These are phyloP conservation scores for Crepidotus variabilis DNA, from an alignment of 768 basidiomycete genomes.

Conservation along the genomic window DNA sequence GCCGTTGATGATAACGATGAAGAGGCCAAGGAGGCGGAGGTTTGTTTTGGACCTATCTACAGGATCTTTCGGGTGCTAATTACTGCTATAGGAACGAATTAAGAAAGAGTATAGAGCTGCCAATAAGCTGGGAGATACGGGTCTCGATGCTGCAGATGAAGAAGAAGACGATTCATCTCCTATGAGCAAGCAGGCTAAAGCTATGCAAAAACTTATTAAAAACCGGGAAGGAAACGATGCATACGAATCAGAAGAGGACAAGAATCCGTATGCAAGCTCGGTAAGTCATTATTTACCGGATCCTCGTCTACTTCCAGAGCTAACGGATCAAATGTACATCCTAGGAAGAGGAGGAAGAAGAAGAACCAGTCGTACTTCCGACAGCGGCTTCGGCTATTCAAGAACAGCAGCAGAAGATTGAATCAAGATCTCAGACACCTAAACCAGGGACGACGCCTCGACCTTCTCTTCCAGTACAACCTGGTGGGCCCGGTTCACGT, in stretches of 20 bases:
- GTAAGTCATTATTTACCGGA: slow-evolving; percentile 34
- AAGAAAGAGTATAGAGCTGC: slow-evolving; percentile 80
- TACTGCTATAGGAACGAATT: slow-evolving; percentile 60
- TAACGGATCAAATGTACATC: slow-evolving; percentile 7
- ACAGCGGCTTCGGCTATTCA: slow-evolving; percentile 39
- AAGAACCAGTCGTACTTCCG: slow-evolving; percentile 39
- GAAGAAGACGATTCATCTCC: slow-evolving; percentile 66
- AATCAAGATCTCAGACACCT: slow-evolving; percentile 45
- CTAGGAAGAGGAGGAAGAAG: slow-evolving; percentile 74
- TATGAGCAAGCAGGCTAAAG: slow-evolving; percentile 68
- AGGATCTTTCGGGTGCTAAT: slow-evolving; percentile 7
- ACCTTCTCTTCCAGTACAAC: slow-evolving; percentile 24
- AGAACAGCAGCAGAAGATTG: slow-evolving; percentile 43
- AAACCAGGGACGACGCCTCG: slow-evolving; percentile 30
- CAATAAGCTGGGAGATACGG: slow-evolving; percentile 68
- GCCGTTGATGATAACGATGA: slow-evolving; percentile 75
- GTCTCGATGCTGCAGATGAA: slow-evolving; percentile 74
- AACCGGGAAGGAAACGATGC: slow-evolving; percentile 78
- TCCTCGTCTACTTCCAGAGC: not conserved
- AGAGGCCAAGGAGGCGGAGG: slow-evolving; percentile 81
- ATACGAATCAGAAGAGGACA: slow-evolving; percentile 81
- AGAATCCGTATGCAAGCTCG: slow-evolving; percentile 80
- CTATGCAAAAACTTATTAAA: slow-evolving; percentile 82
- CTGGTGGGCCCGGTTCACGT: slow-evolving; percentile 37
- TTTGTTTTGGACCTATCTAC: slow-evolving; percentile 23